Base-by-base conservation (phyloP, 1,284 basidiomycete genomes). In the Trametes pubescens region DNA sequence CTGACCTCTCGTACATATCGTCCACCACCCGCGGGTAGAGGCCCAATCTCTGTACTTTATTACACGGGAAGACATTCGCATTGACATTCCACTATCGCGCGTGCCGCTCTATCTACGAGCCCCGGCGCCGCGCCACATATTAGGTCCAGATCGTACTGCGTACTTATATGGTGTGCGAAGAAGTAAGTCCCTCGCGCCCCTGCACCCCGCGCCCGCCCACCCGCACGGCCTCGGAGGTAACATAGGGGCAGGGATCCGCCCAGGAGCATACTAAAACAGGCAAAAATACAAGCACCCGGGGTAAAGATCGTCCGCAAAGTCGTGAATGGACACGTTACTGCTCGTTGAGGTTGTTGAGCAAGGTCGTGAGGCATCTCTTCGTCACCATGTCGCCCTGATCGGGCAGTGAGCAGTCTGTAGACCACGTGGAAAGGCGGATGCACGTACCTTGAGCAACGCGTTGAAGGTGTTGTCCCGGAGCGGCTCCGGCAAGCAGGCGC, bases 401-500 rank as follows among this genome's bases (percentile, higher is more conserved):
- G 10, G 10, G 35, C 13, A 2, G 51, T 65, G 29, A 72, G n/a
- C 29, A 35, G 44, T 26, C 13, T 38, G 34, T 14, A 8, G 2
- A 54, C 66, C n/a, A 53, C 54, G n/a, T 4, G 29, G 53, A 38
- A 14, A 21, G 53, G 32, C 43, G n/a, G 40, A 21, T 6, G 16
- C 8, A 69, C 75, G 26, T 71, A 91, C 91, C 86, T 96, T 98
- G 73, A 99, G 86, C 69, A 98, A 83, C 54, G 89, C 88, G 57
- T 87, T 90, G 75, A 99, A 99, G 0, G 98, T 99, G 66, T 95
- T 91, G 79, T 99, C 97, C 52, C 95, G 87, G 29, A 99, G 84
- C 0, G 97, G 95, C 74, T 98, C 96, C 2, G 98, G 98, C n/a
- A 99, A 84, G 77, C 98, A 99, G 1, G 96, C 96, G 53, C 97